Conservation (phyloP, 2,329 filamentous ascomycete species). For the Arthrobotrys pseudoclavata region DNA sequence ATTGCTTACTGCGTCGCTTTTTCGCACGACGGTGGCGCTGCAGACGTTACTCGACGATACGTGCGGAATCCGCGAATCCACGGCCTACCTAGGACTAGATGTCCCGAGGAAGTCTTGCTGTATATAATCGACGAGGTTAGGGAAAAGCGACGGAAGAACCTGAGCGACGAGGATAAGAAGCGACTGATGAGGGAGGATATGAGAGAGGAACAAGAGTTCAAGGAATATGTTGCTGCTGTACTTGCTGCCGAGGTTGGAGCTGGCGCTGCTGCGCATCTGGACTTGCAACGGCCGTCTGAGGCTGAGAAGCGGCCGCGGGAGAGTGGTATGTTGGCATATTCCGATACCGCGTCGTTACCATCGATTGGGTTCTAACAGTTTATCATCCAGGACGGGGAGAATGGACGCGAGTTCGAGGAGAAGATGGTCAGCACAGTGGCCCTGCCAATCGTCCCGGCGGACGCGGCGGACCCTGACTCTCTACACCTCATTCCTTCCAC, state of each 20-base stretch:
- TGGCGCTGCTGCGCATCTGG: constrained; percentile 54
- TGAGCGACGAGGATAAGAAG: constrained; percentile 87
- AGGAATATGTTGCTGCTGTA: constrained; percentile 79
- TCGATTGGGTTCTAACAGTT: constrained; percentile 54
- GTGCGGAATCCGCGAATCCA: constrained; percentile 78
- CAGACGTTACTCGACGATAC: constrained; percentile 76
- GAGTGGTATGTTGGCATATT: constrained; percentile 61
- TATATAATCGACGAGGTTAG: constrained; percentile 95
- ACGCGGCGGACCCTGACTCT: constrained; percentile 53
- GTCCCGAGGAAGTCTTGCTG: constrained; percentile 88
- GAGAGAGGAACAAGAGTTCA: constrained; percentile 80
- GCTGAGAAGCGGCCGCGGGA: constrained; percentile 62
- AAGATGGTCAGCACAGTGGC: constrained; percentile 60
- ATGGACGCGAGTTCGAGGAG: constrained; percentile 62
- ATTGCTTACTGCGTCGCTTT: constrained; percentile 98
- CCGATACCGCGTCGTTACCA: constrained; percentile 5
- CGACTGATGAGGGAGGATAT: constrained; percentile 84
- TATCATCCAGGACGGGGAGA: constrained; percentile 61
- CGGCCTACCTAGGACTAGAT: constrained; percentile 80
- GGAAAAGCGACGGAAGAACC: constrained; percentile 82
- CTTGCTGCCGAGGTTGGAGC: constrained; percentile 70
- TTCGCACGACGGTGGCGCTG: constrained; percentile 81
- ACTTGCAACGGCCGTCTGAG: constrained; percentile 43
- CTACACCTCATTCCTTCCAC: constrained; percentile 26
- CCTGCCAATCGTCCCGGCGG: constrained; percentile 57